Evolutionary conservation across 345 rosid species (phyloP), one percentile per base, ranked within the genome.

Genomic region (Aegle marmelos): DNA sequence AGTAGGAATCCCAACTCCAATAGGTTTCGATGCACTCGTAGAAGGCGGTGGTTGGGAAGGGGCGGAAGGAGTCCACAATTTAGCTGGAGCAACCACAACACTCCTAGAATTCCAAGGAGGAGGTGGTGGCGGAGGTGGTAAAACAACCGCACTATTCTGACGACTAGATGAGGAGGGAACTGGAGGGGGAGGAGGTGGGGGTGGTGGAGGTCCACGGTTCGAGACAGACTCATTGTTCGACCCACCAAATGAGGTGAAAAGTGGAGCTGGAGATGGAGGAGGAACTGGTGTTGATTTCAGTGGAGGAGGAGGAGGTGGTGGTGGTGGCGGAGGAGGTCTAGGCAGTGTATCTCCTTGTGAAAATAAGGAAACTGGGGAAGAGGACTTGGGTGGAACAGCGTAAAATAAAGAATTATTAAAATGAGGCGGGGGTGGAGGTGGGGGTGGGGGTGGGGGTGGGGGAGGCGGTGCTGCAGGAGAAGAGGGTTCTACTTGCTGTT

Each of bases 51-150:
- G 74, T 24, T 83, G 87, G 21, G 78, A 76, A 2, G 86, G 84
- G 22, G 84, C 81, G 1, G 82, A 72, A 33, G 45, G 77, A 75
- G 41, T 24, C 30, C 66, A 54, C 70, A 41, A 69, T 73, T 74
- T 69, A 75, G 73, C 5, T 59, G 37, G 61, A 75, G 72, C 54
- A 54, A 28, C 72, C 34, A 81, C 84, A 85, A 80, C 58, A 81
- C 48, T 72, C 24, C 70, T 82, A 79, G 83, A 79, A 57, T 84
- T 89, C 98, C 97, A 89, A 80, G 95, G 90, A 58, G 90, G 87
- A 45, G 89, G 82, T 27, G 86, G 85, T 50, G 90, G 93, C 9
- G 90, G 79, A 8, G 90, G 84, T 34, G 94, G 89, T 79, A 85
- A 73, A 58, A 74, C 75, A 56, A 58, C 77, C 74, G 70, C 85